These are phyloP conservation scores for Paradendryphiella salina DNA, from an alignment of 2,329 filamentous ascomycete species.

Conservation along the genomic window DNA sequence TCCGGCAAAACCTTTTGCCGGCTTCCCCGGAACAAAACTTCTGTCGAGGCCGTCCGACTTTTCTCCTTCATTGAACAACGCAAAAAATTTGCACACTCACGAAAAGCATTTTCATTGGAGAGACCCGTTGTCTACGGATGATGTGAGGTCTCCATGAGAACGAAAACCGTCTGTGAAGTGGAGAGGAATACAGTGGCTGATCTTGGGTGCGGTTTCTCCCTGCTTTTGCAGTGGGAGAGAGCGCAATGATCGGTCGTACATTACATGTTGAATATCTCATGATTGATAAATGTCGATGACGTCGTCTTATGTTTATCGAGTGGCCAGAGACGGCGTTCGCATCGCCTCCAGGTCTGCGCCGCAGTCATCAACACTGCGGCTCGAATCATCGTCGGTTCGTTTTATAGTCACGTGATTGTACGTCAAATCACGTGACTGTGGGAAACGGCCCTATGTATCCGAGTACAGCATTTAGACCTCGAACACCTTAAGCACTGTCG, in stretches of 20 bases:
- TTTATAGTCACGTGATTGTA: too few relatives aligned
- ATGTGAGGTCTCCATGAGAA: slow-evolving; percentile 57
- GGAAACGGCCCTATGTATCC: too few relatives aligned
- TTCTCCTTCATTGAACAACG: slow-evolving; percentile 59
- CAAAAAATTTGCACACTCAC: slow-evolving; percentile 59
- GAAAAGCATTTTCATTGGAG: slow-evolving; percentile 62
- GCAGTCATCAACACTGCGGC: too few relatives aligned
- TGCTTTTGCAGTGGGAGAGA: slow-evolving; percentile 55
- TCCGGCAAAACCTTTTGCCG: slow-evolving; percentile 27
- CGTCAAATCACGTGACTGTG: too few relatives aligned
- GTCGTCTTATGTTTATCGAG: neutral
- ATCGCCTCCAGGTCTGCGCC: too few relatives aligned
- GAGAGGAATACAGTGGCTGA: slow-evolving; percentile 54
- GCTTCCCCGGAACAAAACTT: slow-evolving; percentile 31
- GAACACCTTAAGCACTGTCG: too few relatives aligned
- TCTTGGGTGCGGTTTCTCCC: slow-evolving; percentile 63
- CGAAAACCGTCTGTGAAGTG: slow-evolving; percentile 63
- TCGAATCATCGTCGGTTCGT: too few relatives aligned
- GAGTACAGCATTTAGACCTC: too few relatives aligned
- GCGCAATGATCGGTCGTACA: slow-evolving; percentile 65
- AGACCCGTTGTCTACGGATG: slow-evolving; percentile 45
- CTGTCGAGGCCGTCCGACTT: slow-evolving; percentile 27
- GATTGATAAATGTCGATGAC: neutral
- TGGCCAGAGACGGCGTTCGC: neutral
- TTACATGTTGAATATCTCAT: slow-evolving; percentile 10